Percentiles rank a stretch among this genome's conserved stretches.
Evolutionary conservation across 176 grass and related monocot species (phyloP).

Genomic region (Calamus simplicifolius): DNA sequence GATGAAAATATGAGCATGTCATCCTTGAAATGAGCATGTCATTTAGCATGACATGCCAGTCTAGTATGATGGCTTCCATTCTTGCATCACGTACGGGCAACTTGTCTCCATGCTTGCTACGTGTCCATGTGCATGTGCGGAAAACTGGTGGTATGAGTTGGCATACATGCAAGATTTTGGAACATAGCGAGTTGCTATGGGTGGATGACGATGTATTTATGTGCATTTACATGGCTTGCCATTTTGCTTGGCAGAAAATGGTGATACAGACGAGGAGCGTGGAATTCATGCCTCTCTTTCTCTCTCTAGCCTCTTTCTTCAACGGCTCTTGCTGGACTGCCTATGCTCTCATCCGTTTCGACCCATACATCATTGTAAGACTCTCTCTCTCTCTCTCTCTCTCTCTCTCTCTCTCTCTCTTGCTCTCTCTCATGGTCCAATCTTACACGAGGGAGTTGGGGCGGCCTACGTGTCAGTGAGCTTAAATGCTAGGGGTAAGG

Average conservation of each 20-base stretch:
- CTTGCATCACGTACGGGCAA: too few relatives aligned
- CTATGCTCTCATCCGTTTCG: constrained; percentile 93
- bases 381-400: constrained; percentile 1
- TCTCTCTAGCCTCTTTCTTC: constrained; percentile 71
- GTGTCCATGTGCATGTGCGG: too few relatives aligned
- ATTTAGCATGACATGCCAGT: too few relatives aligned
- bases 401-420: constrained; percentile 1
- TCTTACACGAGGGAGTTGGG: neutral
- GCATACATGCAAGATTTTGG: too few relatives aligned
- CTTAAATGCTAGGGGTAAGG: too few relatives aligned
- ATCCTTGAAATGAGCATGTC: too few relatives aligned
- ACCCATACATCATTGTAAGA: constrained; percentile 91
- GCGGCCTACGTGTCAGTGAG: too few relatives aligned
- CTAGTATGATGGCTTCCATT: too few relatives aligned
- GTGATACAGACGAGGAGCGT: constrained; percentile 98
- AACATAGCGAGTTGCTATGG: too few relatives aligned
- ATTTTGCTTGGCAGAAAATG: constrained; percentile 58
- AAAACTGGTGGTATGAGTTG: too few relatives aligned
- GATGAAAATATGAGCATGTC: too few relatives aligned
- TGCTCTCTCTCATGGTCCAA: neutral
- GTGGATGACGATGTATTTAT: neutral
- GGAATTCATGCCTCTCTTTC: constrained; percentile 91
- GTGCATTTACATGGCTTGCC: neutral
- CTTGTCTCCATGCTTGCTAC: too few relatives aligned
- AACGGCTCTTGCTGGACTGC: constrained; percentile 94